Conservation (phyloP, 257 asterid species). For the Scutellaria baicalensis region DNA sequence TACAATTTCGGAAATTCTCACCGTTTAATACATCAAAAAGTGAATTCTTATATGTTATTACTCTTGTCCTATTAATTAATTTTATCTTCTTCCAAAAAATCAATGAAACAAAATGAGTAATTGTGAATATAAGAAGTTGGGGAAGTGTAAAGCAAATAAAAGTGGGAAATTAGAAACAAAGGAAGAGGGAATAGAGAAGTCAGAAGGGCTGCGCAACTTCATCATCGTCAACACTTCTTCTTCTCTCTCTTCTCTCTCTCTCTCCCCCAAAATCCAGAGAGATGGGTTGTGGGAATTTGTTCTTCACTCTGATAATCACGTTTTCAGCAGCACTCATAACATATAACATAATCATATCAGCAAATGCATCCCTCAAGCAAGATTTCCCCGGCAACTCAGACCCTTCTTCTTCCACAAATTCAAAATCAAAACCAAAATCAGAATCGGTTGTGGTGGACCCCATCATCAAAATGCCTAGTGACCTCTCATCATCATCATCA, state of each 20-base stretch:
- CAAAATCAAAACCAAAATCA: no score
- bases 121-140: no score
- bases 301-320: conserved; percentile 55
- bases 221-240: background rate
- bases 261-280: background rate
- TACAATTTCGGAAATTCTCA: no score
- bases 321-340: conserved; percentile 83
- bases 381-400: conserved; percentile 61
- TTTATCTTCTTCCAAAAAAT: no score
- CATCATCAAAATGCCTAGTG: conserved; percentile 65
- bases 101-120: no score
- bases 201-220: background rate
- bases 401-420: conserved; percentile 14
- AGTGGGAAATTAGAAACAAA: no score
- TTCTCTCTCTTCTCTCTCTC: background rate
- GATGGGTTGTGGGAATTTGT: conserved; percentile 79
- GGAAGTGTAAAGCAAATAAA: no score
- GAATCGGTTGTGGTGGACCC: conserved; percentile 26
- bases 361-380: conserved; percentile 78
- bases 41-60: no score
- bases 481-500: conserved; percentile 12
- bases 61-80: no score
- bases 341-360: conserved; percentile 81
- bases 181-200: no score
- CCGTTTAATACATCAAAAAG: no score